phyloP scores from a whole-genome alignment of 2,329 filamentous ascomycete species.

The Arthroderma uncinatum region DNA sequence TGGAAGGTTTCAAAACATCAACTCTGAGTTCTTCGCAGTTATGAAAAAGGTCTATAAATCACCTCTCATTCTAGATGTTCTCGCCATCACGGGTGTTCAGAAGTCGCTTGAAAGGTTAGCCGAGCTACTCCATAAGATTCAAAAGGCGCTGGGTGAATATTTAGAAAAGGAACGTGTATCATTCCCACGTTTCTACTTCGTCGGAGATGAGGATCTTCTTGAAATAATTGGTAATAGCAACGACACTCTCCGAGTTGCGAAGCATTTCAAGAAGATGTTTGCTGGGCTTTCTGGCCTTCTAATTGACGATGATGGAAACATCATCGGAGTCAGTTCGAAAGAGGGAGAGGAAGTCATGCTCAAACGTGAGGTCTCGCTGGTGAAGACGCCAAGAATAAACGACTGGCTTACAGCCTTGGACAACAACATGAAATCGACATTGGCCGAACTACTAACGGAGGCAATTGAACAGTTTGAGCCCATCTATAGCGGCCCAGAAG shows the following conservation, averaged over 20 bases:
- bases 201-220: slow-evolving; percentile 92
- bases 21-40: slow-evolving; percentile 95
- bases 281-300: slow-evolving; percentile 82
- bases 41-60: slow-evolving; percentile 99
- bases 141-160: slow-evolving; percentile 96
- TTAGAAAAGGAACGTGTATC: slow-evolving; percentile 94
- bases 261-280: slow-evolving; percentile 99
- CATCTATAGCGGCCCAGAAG: slow-evolving; percentile 59
- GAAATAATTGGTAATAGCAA: slow-evolving; percentile 99
- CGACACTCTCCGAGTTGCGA: slow-evolving; percentile 87
- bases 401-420: slow-evolving; percentile 96
- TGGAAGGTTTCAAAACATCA: slow-evolving; percentile 96
- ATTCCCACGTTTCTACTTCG: slow-evolving; percentile 98
- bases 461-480: slow-evolving; percentile 72
- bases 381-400: slow-evolving; percentile 93
- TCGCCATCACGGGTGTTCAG: slow-evolving; percentile 90
- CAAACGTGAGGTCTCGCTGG: slow-evolving; percentile 81
- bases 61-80: slow-evolving; percentile 86
- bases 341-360: slow-evolving; percentile 81
- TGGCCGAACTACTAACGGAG: slow-evolving; percentile 81
- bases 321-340: slow-evolving; percentile 87
- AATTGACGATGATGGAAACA: slow-evolving; percentile 82
- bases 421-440: slow-evolving; percentile 81
- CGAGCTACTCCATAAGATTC: slow-evolving; percentile 97
- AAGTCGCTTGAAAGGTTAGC: slow-evolving; percentile 90